Evolutionary conservation across 2,329 filamentous ascomycete genomes (phyloP).

Genomic region (Thielaviopsis punctulata): DNA sequence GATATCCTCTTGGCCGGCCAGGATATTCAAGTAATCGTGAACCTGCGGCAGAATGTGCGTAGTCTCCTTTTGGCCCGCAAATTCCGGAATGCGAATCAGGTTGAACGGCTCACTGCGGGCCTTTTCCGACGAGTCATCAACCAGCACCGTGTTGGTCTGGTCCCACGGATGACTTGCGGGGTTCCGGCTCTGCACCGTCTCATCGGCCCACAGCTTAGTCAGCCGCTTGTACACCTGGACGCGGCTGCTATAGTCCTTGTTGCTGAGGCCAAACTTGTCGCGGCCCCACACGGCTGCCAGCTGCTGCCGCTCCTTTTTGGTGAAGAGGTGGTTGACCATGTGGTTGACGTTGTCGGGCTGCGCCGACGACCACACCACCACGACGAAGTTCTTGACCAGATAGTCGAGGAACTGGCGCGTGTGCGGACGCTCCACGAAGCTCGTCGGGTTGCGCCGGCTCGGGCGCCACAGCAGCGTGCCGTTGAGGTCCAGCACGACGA

Average conservation of each 20-base stretch:
- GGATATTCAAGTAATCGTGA: constrained; percentile 41
- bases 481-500: constrained; percentile 84
- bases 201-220: constrained; percentile 48
- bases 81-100: constrained; percentile 65
- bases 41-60: constrained; percentile 36
- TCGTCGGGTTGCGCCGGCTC: constrained; percentile 26
- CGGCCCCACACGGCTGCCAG: constrained; percentile 64
- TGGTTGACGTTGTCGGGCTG: constrained; percentile 50
- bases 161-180: constrained; percentile 39
- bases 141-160: constrained; percentile 73
- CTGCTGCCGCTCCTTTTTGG: constrained; percentile 29
- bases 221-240: constrained; percentile 87
- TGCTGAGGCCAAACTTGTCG: constrained; percentile 52
- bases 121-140: constrained; percentile 75
- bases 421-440: constrained; percentile 50
- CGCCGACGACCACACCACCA: constrained; percentile 87
- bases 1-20: constrained; percentile 39
- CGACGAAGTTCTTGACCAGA: constrained; percentile 54
- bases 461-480: constrained; percentile 71
- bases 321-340: constrained; percentile 51
- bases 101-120: constrained; percentile 71
- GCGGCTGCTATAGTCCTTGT: constrained; percentile 46
- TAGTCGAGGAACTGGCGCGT: constrained; percentile 54
- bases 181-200: constrained; percentile 25
- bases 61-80: constrained; percentile 30